Evolutionary conservation across 169 alveolate genomes (phyloP).

Genomic region (Plasmodium relictum): DNA sequence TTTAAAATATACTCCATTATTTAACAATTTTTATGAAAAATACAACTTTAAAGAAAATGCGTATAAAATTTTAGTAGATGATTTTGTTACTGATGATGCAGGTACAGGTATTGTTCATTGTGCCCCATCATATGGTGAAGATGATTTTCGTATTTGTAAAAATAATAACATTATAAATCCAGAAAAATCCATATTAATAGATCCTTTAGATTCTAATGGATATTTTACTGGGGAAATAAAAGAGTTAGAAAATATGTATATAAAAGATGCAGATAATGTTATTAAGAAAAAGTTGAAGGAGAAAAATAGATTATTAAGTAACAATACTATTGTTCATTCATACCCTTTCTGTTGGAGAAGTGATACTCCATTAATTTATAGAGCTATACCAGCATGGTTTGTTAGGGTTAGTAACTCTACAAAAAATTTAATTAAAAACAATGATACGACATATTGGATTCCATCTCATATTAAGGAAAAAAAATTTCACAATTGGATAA

Average conservation of each 20-base stretch:
- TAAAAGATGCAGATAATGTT: constrained; percentile 97
- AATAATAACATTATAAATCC: constrained; percentile 80
- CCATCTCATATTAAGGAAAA: constrained; percentile 97
- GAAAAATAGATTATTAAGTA: constrained; percentile 88
- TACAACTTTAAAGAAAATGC: constrained; percentile 78
- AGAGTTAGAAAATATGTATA: constrained; percentile 91
- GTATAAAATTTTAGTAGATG: constrained; percentile 90
- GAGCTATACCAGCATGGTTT: constrained; percentile 99
- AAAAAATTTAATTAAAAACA: constrained; percentile 92
- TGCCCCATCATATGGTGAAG: constrained; percentile 98
- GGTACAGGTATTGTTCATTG: constrained; percentile 98
- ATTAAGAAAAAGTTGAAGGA: constrained; percentile 92
- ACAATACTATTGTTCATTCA: constrained; percentile 91
- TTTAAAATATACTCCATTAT: constrained; percentile 93
- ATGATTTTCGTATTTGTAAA: constrained; percentile 92
- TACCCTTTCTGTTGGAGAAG: constrained; percentile 99
- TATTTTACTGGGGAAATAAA: constrained; percentile 88
- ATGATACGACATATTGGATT: constrained; percentile 95
- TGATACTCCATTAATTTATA: constrained; percentile 98
- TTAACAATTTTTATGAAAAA: constrained; percentile 88
- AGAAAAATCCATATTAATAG: constrained; percentile 78
- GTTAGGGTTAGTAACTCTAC: constrained; percentile 96
- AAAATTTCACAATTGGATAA: constrained; percentile 99
- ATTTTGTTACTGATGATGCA: constrained; percentile 94
- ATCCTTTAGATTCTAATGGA: constrained; percentile 95